phyloP scores from a whole-genome alignment of 768 basidiomycete species.

The Phaeotremella skinneri region DNA sequence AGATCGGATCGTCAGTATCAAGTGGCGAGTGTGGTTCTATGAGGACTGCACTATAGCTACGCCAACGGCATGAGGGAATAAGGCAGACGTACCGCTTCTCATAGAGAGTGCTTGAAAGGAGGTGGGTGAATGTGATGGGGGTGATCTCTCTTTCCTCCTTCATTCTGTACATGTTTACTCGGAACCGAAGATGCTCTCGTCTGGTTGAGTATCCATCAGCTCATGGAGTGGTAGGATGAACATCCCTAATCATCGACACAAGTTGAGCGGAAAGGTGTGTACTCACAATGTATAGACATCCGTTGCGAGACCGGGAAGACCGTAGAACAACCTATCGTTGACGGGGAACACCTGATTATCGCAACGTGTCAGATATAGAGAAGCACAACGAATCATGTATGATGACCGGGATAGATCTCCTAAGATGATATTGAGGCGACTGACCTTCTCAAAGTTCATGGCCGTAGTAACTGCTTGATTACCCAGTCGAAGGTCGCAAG shows the following conservation, averaged over 20 bases:
- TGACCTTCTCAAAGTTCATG: slow-evolving; percentile 89
- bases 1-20: not conserved
- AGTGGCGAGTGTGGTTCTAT: slow-evolving; percentile 4
- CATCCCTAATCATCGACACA: not conserved
- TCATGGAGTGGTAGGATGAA: too few relatives aligned
- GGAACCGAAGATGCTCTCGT: slow-evolving; percentile 83
- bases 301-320: slow-evolving; percentile 86
- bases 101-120: slow-evolving; percentile 92
- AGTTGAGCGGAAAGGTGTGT: not conserved
- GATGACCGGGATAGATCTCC: not conserved
- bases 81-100: slow-evolving; percentile 63
- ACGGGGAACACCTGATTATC: slow-evolving; percentile 78
- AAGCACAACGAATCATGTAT: too few relatives aligned
- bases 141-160: slow-evolving; percentile 97
- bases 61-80: not conserved
- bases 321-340: slow-evolving; percentile 85
- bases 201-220: slow-evolving; percentile 55
- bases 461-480: slow-evolving; percentile 82
- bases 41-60: slow-evolving; percentile 6
- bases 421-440: slow-evolving; percentile 18
- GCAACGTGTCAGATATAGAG: slow-evolving; percentile 3
- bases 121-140: slow-evolving; percentile 91
- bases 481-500: slow-evolving; percentile 87
- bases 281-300: slow-evolving; percentile 85
- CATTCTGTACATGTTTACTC: slow-evolving; percentile 99